A percentile compares a stretch with the other conserved stretches of the same genome.
These are phyloP conservation scores for Monosporozyma unispora DNA, from an alignment of 805 yeast species.

Conservation along the genomic window DNA sequence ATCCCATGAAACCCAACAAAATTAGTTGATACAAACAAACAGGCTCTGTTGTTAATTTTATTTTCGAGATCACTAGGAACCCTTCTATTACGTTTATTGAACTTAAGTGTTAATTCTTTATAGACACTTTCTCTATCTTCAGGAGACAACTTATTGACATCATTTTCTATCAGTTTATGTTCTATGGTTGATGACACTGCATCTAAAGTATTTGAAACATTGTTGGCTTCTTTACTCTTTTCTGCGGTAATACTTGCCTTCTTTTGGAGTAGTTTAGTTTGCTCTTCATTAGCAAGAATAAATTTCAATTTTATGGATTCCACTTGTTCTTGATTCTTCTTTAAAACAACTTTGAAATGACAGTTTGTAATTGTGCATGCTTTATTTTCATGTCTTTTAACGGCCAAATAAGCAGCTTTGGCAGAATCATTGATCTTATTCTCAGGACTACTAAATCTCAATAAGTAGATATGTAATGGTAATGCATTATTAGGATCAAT, in stretches of 20 bases:
- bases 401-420: slow-evolving; percentile 38
- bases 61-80: slow-evolving; percentile 43
- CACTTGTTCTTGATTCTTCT: slow-evolving; percentile 34
- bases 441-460: slow-evolving; percentile 49
- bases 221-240: not conserved
- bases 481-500: slow-evolving; percentile 70
- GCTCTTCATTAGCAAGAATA: slow-evolving; percentile 27
- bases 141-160: not conserved
- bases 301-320: slow-evolving; percentile 23
- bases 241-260: slow-evolving; percentile 1
- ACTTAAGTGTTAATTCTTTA: slow-evolving; percentile 1
- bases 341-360: slow-evolving; percentile 44
- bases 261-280: not conserved
- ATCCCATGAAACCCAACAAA: slow-evolving; percentile 44
- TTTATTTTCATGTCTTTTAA: slow-evolving; percentile 32
- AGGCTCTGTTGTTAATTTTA: slow-evolving; percentile 50
- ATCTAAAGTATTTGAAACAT: not conserved
- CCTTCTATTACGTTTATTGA: slow-evolving; percentile 8
- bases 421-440: slow-evolving; percentile 44
- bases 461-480: slow-evolving; percentile 62
- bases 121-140: slow-evolving; percentile 6
- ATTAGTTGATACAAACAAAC: slow-evolving; percentile 42
- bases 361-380: slow-evolving; percentile 43
- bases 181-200: not conserved
- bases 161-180: not conserved